Percentiles rank a stretch among this genome's conserved stretches.
phyloP scores from a whole-genome alignment of 306 rosid genomes.

The Cicer cuneatum region DNA sequence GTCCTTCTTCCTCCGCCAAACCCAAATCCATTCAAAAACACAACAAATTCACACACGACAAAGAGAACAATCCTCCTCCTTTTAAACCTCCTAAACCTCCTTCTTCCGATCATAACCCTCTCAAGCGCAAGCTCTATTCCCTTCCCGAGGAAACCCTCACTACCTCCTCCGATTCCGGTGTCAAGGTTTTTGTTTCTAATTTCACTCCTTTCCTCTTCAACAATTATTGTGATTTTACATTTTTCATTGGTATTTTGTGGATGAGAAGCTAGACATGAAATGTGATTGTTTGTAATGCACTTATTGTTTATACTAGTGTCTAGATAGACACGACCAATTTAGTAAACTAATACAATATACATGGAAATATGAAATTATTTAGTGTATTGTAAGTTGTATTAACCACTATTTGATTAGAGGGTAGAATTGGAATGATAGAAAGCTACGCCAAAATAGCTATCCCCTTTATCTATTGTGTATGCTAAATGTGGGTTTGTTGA shows the following conservation, averaged over 20 bases:
- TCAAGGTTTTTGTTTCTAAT: slow-evolving; percentile 60
- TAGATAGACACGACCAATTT: no score
- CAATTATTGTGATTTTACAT: not conserved
- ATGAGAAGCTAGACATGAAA: slow-evolving; percentile 57
- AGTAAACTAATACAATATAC: no score
- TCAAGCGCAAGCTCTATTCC: slow-evolving; percentile 71
- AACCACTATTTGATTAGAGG: no score
- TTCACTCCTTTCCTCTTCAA: not conserved
- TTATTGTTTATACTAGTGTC: slow-evolving; percentile 64
- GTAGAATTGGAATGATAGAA: no score
- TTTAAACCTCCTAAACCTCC: slow-evolving; percentile 80
- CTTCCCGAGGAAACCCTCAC: slow-evolving; percentile 50
- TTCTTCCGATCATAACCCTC: slow-evolving; percentile 61
- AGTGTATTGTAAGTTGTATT: no score
- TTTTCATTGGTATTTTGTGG: slow-evolving; percentile 57
- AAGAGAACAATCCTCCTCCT: slow-evolving; percentile 69
- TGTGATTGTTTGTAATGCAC: slow-evolving; percentile 81
- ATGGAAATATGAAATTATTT: no score
- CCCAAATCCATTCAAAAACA: slow-evolving; percentile 56
- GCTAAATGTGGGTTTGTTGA: slow-evolving; percentile 81
- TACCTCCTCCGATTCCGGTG: slow-evolving; percentile 73
- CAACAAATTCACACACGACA: slow-evolving; percentile 52
- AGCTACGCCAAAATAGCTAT: no score
- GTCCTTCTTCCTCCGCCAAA: slow-evolving; percentile 40
- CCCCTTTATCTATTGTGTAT: slow-evolving; percentile 49